Conservation (phyloP, 768 basidiomycete species). For the Calvatia gigantea region DNA sequence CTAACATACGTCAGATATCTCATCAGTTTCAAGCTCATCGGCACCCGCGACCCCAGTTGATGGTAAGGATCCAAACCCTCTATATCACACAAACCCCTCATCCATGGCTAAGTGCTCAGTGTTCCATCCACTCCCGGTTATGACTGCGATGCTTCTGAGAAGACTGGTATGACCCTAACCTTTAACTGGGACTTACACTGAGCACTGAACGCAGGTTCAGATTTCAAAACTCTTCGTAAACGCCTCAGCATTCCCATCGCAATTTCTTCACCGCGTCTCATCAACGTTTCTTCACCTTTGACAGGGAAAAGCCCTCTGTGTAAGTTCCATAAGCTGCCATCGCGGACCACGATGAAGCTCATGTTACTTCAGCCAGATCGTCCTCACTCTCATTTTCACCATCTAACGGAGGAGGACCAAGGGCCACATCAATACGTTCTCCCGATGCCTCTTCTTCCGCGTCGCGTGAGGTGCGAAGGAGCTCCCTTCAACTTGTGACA, state of each 20-base stretch:
- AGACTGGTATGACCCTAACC: too few relatives aligned
- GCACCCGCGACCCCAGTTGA: conserved; percentile 4
- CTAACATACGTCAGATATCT: background rate
- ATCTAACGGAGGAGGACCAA: background rate
- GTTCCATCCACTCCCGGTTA: background rate
- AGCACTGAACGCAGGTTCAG: background rate
- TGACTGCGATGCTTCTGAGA: background rate
- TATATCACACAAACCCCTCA: background rate
- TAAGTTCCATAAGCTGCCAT: background rate
- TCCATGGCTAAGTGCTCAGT: background rate
- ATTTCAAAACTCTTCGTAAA: background rate
- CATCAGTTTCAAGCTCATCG: conserved; percentile 6
- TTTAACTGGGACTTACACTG: too few relatives aligned
- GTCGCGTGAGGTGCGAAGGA: background rate
- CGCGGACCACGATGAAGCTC: background rate
- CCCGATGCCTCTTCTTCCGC: background rate
- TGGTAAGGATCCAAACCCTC: background rate
- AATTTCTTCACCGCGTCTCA: conserved; percentile 9
- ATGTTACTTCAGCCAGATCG: background rate
- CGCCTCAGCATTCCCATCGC: conserved; percentile 11
- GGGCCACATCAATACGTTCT: background rate
- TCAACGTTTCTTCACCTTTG: background rate
- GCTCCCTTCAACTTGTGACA: conserved; percentile 1
- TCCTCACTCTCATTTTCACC: background rate
- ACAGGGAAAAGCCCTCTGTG: background rate